Evolutionary conservation across 352 stramenopile species (phyloP).

Genomic region (Pythium pectinolyticum): DNA sequence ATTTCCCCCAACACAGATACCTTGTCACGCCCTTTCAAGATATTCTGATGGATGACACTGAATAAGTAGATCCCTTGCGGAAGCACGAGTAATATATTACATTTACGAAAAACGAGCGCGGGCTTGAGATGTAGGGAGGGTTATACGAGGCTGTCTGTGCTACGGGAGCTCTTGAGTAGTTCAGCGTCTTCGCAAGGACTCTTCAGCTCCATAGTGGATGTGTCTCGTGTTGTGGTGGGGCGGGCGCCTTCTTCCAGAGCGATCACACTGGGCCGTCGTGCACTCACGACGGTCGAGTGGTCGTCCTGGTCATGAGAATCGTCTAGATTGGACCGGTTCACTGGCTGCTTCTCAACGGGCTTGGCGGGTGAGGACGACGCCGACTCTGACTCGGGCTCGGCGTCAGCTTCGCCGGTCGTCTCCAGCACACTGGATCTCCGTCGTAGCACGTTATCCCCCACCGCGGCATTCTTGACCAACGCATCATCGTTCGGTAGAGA

Average conservation of each 20-base stretch:
- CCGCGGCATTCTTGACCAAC: background rate
- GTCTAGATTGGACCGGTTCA: background rate
- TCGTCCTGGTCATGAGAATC: slow-evolving; percentile 1
- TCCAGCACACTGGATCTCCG: slow-evolving; percentile 5
- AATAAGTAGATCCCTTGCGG: too few relatives aligned
- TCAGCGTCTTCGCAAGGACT: slow-evolving; percentile 18
- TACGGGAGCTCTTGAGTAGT: slow-evolving; percentile 14
- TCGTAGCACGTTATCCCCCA: slow-evolving; percentile 3
- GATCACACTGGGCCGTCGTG: slow-evolving; percentile 24
- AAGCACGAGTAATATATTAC: slow-evolving; percentile 20
- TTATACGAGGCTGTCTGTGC: background rate
- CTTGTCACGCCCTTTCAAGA: background rate
- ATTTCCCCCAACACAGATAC: background rate
- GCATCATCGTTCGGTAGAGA: background rate
- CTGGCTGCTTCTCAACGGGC: slow-evolving; percentile 1
- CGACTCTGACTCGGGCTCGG: background rate
- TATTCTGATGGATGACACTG: too few relatives aligned
- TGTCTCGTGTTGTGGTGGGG: background rate
- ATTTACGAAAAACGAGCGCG: background rate
- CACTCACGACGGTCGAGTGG: slow-evolving; percentile 7
- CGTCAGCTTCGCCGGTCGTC: background rate
- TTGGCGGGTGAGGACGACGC: background rate
- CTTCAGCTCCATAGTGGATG: slow-evolving; percentile 19
- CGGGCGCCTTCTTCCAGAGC: slow-evolving; percentile 17
- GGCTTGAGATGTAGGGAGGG: background rate